These are phyloP conservation scores for Chlamydomonas schloesseri DNA, from an alignment of 139 green algal species.

Conservation along the genomic window DNA sequence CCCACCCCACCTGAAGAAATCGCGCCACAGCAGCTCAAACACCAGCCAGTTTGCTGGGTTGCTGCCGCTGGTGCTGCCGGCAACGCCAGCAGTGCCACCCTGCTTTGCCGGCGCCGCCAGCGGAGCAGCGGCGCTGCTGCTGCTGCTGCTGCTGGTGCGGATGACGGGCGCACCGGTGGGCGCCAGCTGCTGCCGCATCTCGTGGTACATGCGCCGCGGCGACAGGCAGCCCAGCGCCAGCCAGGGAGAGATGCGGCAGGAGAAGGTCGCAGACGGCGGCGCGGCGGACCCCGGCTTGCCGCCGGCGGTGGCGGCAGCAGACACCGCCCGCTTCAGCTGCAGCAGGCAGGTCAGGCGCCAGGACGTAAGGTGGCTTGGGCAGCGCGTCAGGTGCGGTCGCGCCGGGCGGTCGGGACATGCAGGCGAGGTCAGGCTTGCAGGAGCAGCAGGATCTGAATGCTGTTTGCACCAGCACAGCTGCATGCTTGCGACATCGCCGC, in stretches of 20 bases:
- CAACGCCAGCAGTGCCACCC: background rate
- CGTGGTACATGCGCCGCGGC: slow-evolving; percentile 59
- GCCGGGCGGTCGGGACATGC: no score
- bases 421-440: no score
- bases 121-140: background rate
- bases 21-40: slow-evolving; percentile 89
- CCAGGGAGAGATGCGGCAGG: slow-evolving; percentile 84
- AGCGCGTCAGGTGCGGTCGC: no score
- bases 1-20: slow-evolving; percentile 81
- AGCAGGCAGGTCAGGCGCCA: no score
- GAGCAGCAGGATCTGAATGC: no score
- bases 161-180: background rate
- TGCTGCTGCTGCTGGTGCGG: background rate
- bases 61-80: background rate
- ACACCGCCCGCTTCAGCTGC: background rate
- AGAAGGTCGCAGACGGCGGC: slow-evolving; percentile 66
- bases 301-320: slow-evolving; percentile 64
- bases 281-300: background rate
- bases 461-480: no score
- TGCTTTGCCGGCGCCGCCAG: background rate
- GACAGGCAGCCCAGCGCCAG: slow-evolving; percentile 88
- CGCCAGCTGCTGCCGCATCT: background rate
- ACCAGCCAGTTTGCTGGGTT: slow-evolving; percentile 70
- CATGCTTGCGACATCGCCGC: no score
- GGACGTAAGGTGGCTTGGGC: no score